A percentile compares a stretch with the other conserved stretches of the same genome.
phyloP scores from a whole-genome alignment of 768 basidiomycete genomes.

The Phlebiopsis gigantea region DNA sequence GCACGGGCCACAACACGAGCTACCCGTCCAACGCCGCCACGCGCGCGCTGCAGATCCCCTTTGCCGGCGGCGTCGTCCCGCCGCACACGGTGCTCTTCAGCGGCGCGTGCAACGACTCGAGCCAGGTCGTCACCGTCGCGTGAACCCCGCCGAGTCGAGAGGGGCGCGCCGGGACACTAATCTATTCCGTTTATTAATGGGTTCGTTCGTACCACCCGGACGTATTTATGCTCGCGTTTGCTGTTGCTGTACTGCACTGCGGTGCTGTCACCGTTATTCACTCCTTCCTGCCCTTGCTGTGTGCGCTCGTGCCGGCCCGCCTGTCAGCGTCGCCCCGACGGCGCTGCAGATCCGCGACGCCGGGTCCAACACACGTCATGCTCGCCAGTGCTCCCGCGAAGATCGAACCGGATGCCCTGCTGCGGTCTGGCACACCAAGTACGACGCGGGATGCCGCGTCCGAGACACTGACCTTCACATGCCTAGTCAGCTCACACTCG shows the following conservation, averaged over 20 bases:
- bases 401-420: no score
- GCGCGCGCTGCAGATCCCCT: constrained; percentile 21
- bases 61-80: constrained; percentile 17
- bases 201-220: neutral
- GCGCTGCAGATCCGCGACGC: no score
- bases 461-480: no score
- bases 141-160: neutral
- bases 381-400: no score
- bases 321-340: no score
- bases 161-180: neutral
- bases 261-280: no score
- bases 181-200: neutral
- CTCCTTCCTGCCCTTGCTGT: no score
- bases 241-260: neutral
- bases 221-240: neutral
- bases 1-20: constrained; percentile 19
- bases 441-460: no score
- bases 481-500: no score
- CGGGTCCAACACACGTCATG: no score
- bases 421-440: no score
- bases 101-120: constrained; percentile 15
- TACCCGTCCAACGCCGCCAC: constrained; percentile 20
- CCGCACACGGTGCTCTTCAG: constrained; percentile 16
- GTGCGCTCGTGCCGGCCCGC: no score
- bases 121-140: constrained; percentile 7